Evolutionary conservation across 768 basidiomycete genomes (phyloP).

Genomic region (Calocybe cyanea): DNA sequence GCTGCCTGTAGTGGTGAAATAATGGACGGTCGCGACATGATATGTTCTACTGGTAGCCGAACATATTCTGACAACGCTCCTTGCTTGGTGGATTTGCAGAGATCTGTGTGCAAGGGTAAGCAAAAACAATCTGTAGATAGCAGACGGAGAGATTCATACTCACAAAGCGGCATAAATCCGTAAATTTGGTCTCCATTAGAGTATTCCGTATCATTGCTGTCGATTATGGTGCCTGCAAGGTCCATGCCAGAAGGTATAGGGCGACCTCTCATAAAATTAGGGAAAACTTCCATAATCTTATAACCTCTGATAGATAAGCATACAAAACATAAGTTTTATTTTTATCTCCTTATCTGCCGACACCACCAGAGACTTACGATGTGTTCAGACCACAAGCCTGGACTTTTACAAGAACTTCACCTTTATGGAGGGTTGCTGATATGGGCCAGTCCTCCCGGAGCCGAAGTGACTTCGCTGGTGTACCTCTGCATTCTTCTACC

Average conservation of each 20-base stretch:
- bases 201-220: conserved; percentile 39
- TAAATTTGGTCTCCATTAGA: conserved; percentile 49
- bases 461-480: not conserved
- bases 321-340: no score
- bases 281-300: conserved; percentile 38
- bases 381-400: conserved; percentile 8
- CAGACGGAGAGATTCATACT: not conserved
- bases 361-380: not conserved
- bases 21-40: conserved; percentile 32
- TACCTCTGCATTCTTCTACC: conserved; percentile 6
- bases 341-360: not conserved
- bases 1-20: conserved; percentile 46
- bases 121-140: not conserved
- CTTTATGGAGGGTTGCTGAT: not conserved
- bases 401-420: conserved; percentile 6
- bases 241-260: conserved; percentile 48
- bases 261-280: conserved; percentile 33
- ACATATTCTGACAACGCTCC: conserved; percentile 50
- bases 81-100: conserved; percentile 22
- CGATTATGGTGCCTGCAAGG: conserved; percentile 48
- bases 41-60: conserved; percentile 25
- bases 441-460: conserved; percentile 3
- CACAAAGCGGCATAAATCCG: conserved; percentile 33
- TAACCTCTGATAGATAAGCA: conserved; percentile 34
- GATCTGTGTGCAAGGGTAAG: conserved; percentile 1